Percentiles rank a stretch among this genome's conserved stretches.
These are phyloP conservation scores for Pseudovirgaria hyperparasitica DNA, from an alignment of 2,329 filamentous ascomycete genomes.

Conservation along the genomic window DNA sequence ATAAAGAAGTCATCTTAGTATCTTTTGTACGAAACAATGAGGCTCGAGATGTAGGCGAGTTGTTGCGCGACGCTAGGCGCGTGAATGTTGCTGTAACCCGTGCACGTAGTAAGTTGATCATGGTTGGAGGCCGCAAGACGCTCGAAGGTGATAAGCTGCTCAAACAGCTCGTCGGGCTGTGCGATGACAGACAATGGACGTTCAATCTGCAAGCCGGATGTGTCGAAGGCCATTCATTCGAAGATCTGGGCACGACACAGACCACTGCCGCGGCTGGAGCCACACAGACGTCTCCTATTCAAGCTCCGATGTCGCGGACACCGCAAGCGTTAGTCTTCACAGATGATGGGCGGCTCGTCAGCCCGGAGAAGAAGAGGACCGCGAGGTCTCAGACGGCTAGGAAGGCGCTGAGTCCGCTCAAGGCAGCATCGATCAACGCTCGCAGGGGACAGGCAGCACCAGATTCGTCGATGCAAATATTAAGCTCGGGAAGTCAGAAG, in stretches of 20 bases:
- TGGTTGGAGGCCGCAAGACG: constrained; percentile 72
- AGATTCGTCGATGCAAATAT: no score
- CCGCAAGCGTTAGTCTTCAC: no score
- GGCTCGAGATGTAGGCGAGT: constrained; percentile 68
- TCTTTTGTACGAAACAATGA: constrained; percentile 83
- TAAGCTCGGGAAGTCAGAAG: no score
- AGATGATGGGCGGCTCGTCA: no score
- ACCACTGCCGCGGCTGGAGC: not conserved
- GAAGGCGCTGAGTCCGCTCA: constrained; percentile 2
- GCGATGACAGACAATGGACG: constrained; percentile 68
- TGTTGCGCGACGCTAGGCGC: constrained; percentile 80
- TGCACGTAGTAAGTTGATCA: constrained; percentile 80
- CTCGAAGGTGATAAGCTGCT: constrained; percentile 62
- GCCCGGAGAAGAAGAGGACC: no score
- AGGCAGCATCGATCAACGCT: not conserved
- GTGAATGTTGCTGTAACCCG: constrained; percentile 95
- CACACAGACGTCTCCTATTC: no score
- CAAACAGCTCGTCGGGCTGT: constrained; percentile 59
- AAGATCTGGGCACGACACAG: constrained; percentile 40
- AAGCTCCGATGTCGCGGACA: no score
- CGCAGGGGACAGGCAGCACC: no score
- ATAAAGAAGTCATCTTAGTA: constrained; percentile 86
- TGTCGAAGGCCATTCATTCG: constrained; percentile 55
- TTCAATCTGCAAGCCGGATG: constrained; percentile 57
- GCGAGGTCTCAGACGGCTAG: not conserved